These are phyloP conservation scores for Pyrenula aspistea DNA, from an alignment of 495 filamentous ascomycete genomes.

Conservation along the genomic window DNA sequence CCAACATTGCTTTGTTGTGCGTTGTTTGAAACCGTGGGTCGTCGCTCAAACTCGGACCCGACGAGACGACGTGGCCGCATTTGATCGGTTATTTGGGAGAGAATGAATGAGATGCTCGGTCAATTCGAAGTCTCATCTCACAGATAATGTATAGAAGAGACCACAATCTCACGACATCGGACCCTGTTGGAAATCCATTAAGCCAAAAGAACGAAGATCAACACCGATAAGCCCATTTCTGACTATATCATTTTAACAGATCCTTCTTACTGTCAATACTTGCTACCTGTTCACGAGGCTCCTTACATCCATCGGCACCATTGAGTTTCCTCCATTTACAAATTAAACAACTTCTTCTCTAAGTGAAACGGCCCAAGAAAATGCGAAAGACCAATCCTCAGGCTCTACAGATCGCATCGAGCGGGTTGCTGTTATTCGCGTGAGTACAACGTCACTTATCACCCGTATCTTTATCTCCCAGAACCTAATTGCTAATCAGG, in stretches of 20 bases:
- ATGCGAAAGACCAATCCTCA: neutral
- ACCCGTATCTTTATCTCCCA: neutral
- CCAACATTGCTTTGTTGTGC: neutral
- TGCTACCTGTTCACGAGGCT: neutral
- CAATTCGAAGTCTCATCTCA: neutral
- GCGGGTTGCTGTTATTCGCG: slow-evolving; percentile 36
- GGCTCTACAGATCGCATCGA: slow-evolving; percentile 24
- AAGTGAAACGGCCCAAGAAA: neutral
- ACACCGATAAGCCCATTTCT: too few relatives aligned
- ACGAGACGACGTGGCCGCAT: neutral
- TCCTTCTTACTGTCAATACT: neutral
- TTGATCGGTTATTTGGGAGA: neutral
- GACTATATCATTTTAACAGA: too few relatives aligned
- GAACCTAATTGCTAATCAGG: slow-evolving; percentile 16
- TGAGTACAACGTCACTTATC: slow-evolving; percentile 13
- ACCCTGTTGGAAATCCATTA: neutral
- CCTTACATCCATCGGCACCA: neutral
- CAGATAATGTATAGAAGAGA: neutral
- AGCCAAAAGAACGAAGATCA: too few relatives aligned
- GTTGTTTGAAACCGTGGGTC: neutral
- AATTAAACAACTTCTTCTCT: neutral
- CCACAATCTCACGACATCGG: neutral
- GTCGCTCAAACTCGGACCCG: neutral
- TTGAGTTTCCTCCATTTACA: neutral
- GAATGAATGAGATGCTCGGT: neutral